Evolutionary conservation across 306 rosid species (phyloP).

Genomic region (Mucuna pruriens): DNA sequence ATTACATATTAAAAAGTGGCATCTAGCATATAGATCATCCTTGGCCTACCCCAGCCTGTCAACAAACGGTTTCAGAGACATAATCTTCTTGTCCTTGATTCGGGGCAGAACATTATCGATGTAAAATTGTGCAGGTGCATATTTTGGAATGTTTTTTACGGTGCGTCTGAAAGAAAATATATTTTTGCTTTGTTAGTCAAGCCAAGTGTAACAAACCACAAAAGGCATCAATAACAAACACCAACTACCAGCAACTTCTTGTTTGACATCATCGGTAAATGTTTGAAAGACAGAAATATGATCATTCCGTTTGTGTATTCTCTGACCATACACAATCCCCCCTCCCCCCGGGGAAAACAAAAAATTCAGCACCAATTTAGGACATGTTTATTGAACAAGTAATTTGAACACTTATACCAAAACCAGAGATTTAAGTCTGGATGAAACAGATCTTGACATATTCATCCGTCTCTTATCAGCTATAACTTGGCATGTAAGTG

Average conservation of each 20-base stretch:
- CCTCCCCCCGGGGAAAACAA: background rate
- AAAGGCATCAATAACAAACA: slow-evolving; percentile 17
- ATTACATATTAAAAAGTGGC: slow-evolving; percentile 15
- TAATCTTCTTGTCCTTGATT: slow-evolving; percentile 96
- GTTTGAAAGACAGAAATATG: slow-evolving; percentile 19
- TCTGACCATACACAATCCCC: background rate
- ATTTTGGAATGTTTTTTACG: slow-evolving; percentile 95
- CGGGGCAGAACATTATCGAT: slow-evolving; percentile 98
- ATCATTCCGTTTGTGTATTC: slow-evolving; percentile 15
- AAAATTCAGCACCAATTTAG: slow-evolving; percentile 4
- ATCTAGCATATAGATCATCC: slow-evolving; percentile 26
- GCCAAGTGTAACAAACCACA: slow-evolving; percentile 37
- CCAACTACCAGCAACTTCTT: background rate
- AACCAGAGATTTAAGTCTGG: background rate
- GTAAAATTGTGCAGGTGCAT: slow-evolving; percentile 97
- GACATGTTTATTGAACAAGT: slow-evolving; percentile 24
- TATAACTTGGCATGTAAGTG: background rate
- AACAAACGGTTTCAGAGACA: slow-evolving; percentile 99
- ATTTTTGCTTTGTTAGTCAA: slow-evolving; percentile 44
- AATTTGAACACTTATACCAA: slow-evolving; percentile 29
- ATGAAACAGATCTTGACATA: slow-evolving; percentile 31
- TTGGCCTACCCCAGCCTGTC: slow-evolving; percentile 94
- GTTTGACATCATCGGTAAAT: slow-evolving; percentile 25
- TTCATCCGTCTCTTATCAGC: background rate
- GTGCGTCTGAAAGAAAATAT: slow-evolving; percentile 76